Conservation (phyloP, 208 protist genomes). For the Trypanosoma cruzi region DNA sequence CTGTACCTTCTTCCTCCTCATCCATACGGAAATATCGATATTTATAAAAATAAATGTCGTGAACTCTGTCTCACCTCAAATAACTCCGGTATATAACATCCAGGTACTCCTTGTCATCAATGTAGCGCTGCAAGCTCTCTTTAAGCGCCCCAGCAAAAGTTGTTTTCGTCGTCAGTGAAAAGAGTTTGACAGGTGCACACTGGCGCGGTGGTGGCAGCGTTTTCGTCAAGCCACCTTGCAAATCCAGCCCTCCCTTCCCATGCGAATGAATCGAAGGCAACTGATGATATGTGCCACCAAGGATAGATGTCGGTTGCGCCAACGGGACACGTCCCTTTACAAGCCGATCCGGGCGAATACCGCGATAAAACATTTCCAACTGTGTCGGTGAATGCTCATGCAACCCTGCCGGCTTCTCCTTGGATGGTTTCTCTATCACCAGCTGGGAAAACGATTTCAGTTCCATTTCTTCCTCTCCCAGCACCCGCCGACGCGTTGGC, state of each 20-base stretch:
- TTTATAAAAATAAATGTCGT: neutral
- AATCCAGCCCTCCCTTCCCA: slow-evolving; percentile 5
- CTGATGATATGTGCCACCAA: slow-evolving; percentile 76
- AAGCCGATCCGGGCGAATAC: slow-evolving; percentile 59
- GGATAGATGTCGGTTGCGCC: slow-evolving; percentile 51
- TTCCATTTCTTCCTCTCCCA: slow-evolving; percentile 29
- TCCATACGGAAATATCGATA: neutral
- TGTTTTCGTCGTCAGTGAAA: slow-evolving; percentile 74
- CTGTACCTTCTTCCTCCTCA: too few relatives aligned
- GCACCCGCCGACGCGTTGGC: slow-evolving; percentile 51
- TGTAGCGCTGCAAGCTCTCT: slow-evolving; percentile 68
- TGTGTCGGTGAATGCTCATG: slow-evolving; percentile 63
- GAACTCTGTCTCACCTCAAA: slow-evolving; percentile 1
- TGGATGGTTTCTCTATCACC: too few relatives aligned
- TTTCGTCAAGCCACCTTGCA: neutral
- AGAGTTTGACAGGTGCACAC: slow-evolving; percentile 79
- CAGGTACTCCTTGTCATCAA: slow-evolving; percentile 66
- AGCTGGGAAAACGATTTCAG: neutral
- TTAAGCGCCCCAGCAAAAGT: slow-evolving; percentile 55
- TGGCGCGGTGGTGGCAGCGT: slow-evolving; percentile 7
- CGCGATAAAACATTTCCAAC: slow-evolving; percentile 68
- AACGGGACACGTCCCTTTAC: slow-evolving; percentile 70
- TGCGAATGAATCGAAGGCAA: slow-evolving; percentile 18
- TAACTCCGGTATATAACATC: slow-evolving; percentile 27
- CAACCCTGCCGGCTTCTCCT: slow-evolving; percentile 26